phyloP scores from a whole-genome alignment of 2,329 filamentous ascomycete genomes.

The Escovopsis sp. region DNA sequence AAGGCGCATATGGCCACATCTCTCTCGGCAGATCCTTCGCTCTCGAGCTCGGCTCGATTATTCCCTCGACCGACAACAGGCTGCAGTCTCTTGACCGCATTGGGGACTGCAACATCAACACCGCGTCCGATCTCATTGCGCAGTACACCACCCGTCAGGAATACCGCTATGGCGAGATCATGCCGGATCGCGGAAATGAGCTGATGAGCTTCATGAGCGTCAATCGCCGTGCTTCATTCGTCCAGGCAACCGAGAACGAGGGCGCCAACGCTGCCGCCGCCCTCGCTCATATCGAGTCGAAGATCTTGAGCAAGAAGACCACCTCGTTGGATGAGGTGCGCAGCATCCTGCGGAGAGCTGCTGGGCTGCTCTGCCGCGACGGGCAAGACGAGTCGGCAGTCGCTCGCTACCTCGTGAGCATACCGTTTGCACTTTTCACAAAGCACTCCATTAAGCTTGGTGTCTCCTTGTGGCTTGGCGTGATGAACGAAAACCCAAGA shows the following conservation, averaged over 20 bases:
- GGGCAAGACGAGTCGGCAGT: constrained; percentile 63
- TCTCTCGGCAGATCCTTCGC: constrained; percentile 90
- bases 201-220: constrained; percentile 47
- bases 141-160: constrained; percentile 96
- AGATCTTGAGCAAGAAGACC: constrained; percentile 52
- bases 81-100: constrained; percentile 67
- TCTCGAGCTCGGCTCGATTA: constrained; percentile 74
- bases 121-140: constrained; percentile 87
- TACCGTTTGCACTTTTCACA: constrained; percentile 85
- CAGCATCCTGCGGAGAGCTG: constrained; percentile 70
- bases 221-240: constrained; percentile 36
- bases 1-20: constrained; percentile 79
- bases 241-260: constrained; percentile 36
- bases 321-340: constrained; percentile 63
- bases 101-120: constrained; percentile 65
- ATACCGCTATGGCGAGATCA: constrained; percentile 72
- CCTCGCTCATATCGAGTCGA: constrained; percentile 57
- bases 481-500: constrained; percentile 87
- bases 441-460: constrained; percentile 93
- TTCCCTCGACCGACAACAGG: constrained; percentile 75
- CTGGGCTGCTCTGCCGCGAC: constrained; percentile 70
- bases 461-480: constrained; percentile 88
- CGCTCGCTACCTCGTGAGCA: constrained; percentile 74
- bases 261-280: constrained; percentile 47
- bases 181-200: constrained; percentile 53